Evolutionary conservation across 805 yeast genomes (phyloP).

Genomic region (Cyberlindnera americana): DNA sequence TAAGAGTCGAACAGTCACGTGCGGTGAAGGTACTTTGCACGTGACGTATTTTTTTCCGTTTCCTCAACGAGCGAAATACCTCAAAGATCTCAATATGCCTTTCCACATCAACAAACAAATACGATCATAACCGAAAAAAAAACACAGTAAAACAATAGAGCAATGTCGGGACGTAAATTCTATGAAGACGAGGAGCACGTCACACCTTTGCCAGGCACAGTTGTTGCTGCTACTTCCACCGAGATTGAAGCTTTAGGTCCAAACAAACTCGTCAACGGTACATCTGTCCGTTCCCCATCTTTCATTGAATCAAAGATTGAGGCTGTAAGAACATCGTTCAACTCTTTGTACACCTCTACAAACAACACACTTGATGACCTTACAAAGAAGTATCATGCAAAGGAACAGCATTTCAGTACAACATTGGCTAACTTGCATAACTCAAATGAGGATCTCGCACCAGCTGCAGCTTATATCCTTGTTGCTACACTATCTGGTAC

Average conservation of each 20-base stretch:
- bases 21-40: too few relatives aligned
- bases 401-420: constrained; percentile 60
- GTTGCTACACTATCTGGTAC: constrained; percentile 72
- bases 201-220: constrained; percentile 49
- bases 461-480: constrained; percentile 64
- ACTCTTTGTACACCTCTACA: constrained; percentile 23
- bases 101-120: not conserved
- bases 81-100: not conserved
- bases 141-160: too few relatives aligned
- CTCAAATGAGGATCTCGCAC: constrained; percentile 64
- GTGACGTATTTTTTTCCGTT: too few relatives aligned
- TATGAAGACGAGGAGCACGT: constrained; percentile 47
- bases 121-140: not conserved
- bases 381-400: constrained; percentile 47
- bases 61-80: too few relatives aligned
- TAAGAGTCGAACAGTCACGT: too few relatives aligned
- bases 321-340: constrained; percentile 40
- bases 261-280: constrained; percentile 49
- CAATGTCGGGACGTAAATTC: constrained; percentile 29
- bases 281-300: constrained; percentile 50
- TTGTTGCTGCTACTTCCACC: constrained; percentile 39
- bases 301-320: constrained; percentile 47
- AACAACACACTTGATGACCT: constrained; percentile 42
- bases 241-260: constrained; percentile 44
- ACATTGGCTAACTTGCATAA: constrained; percentile 64